Evolutionary conservation across 805 yeast genomes (phyloP), one percentile per base, ranked within the genome.

Genomic region (Ogataea saltuana): DNA sequence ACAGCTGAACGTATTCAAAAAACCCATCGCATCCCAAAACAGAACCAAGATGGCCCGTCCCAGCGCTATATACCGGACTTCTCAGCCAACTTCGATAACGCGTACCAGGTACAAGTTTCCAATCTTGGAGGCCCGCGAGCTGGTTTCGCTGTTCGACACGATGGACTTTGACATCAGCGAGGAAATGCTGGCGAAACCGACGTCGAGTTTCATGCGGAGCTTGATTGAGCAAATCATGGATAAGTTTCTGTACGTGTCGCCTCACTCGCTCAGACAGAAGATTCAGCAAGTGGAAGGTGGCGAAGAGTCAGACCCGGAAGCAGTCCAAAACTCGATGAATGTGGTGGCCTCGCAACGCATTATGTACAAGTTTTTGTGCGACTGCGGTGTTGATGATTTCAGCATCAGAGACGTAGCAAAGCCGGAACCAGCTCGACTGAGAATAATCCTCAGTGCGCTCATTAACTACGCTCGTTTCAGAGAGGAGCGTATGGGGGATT

Each of bases 391-490:
- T 2, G 72, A 78, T 44, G 96, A 89, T 61, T 85, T 88, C 57
- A 76, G 81, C 32, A 69, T 88, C 39, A 71, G 77, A 66, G 97
- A 89, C 65, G 68, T 89, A 22, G 70, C 78, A 45, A 80, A 80
- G 51, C 97, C 97, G 0, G 96, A 88, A n/a, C 69, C 85, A 0
- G 64, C 61, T 28, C 69, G 95, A 45, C 71, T 79, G 1, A 68
- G 80, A 48, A 68, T 91, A 35, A 71, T 88, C 16, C 63, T 88
- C 20, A 87, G 95, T 59, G 93, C 93, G 1, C 80, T 88, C 38
- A 85, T 88, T 17, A 89, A 89, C 60, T 89, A 79, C 70, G 95
- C 95, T 1, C 68, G 91, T 44, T 88, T 85, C 56, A 74, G 95
- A 51, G 95, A 87, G 53, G 88, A 82, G 50, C 81, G 85, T 46